Conservation (phyloP, 805 yeast genomes). For the Metschnikowia hibisci region DNA sequence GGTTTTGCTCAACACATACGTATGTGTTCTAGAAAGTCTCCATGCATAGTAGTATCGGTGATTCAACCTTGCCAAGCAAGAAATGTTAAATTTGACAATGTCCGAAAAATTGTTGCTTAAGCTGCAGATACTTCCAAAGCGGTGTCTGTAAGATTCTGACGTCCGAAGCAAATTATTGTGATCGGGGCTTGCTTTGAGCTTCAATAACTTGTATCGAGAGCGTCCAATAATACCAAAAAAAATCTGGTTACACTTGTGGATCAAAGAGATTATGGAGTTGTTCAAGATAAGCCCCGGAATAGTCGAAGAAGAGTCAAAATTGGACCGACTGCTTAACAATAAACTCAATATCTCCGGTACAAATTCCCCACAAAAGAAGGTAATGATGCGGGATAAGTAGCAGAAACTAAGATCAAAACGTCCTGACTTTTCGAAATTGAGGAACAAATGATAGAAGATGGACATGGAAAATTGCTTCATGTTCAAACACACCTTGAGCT, state of each 20-base stretch:
- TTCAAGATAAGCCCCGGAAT: constrained; percentile 37
- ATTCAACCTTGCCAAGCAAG: constrained; percentile 14
- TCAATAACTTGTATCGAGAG: constrained; percentile 21
- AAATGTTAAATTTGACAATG: constrained; percentile 10
- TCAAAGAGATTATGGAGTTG: constrained; percentile 30
- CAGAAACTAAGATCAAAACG: constrained; percentile 29
- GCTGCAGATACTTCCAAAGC: constrained; percentile 22
- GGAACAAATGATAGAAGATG: constrained; percentile 31
- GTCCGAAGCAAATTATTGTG: constrained; percentile 20
- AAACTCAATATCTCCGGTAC: constrained; percentile 30
- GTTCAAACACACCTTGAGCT: constrained; percentile 26
- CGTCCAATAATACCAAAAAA: constrained; percentile 23
- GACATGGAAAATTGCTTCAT: constrained; percentile 27
- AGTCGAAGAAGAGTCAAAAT: constrained; percentile 38
- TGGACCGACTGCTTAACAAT: constrained; percentile 25
- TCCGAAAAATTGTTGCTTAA: constrained; percentile 29
- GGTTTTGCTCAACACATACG: constrained; percentile 8
- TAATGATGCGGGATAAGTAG: constrained; percentile 28
- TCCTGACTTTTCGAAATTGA: constrained; percentile 35
- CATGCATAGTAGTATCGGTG: constrained; percentile 18
- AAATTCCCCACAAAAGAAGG: constrained; percentile 27
- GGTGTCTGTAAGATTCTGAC: constrained; percentile 19
- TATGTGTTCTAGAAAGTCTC: constrained; percentile 13
- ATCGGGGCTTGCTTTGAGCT: constrained; percentile 17
- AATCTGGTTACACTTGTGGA: constrained; percentile 36